Evolutionary conservation across 331 rosid genomes (phyloP).

Genomic region (Arachis monticola): DNA sequence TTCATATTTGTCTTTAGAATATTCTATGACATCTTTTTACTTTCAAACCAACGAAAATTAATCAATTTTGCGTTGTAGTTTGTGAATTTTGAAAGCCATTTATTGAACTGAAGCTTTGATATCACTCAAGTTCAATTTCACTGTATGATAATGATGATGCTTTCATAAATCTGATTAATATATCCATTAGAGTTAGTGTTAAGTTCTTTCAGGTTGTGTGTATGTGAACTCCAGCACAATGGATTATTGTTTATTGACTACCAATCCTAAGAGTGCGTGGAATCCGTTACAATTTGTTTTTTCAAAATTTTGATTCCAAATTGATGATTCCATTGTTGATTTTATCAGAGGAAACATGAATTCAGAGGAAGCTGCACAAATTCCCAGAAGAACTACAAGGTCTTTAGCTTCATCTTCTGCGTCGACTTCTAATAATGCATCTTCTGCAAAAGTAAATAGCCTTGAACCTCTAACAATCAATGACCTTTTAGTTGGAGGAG

Average conservation of each 20-base stretch:
- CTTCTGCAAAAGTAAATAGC: conserved; percentile 46
- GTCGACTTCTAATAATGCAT: conserved; percentile 45
- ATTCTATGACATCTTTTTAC: no score
- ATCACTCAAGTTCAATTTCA: no score
- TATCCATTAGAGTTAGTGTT: not conserved
- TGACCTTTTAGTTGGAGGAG: conserved; percentile 81
- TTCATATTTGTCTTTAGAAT: no score
- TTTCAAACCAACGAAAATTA: no score
- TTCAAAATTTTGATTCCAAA: conserved; percentile 29
- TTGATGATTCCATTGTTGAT: conserved; percentile 25
- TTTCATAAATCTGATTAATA: not conserved
- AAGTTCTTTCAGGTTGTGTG: not conserved
- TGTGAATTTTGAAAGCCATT: no score
- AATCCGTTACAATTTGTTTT: not conserved
- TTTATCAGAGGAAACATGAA: conserved; percentile 50
- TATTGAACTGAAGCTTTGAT: no score
- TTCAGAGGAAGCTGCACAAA: conserved; percentile 55
- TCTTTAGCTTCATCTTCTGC: conserved; percentile 50
- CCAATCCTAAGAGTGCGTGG: not conserved
- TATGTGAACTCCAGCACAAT: not conserved
- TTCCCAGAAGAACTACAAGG: conserved; percentile 72
- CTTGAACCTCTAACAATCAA: conserved; percentile 48
- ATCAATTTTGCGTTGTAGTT: no score
- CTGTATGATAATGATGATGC: not conserved
- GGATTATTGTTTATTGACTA: not conserved